Base-by-base conservation (phyloP, 139 green algal genomes). In the Chlamydomonas sp. region DNA sequence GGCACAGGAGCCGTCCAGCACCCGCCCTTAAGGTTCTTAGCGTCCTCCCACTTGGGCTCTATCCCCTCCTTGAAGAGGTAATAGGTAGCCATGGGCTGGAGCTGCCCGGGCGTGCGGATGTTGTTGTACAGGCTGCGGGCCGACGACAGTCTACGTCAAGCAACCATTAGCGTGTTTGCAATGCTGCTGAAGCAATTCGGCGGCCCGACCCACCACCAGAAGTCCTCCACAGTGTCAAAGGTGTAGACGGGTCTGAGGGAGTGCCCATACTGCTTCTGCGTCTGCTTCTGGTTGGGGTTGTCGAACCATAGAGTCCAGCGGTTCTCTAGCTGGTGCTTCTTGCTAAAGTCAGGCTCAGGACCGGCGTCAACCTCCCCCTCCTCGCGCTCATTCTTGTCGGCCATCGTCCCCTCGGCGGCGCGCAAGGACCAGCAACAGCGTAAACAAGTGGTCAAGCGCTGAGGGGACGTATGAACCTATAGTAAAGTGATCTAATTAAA, bases 11-110 rank as follows among this genome's bases (percentile, higher is more conserved):
- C 94, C 14, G 96, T 99, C 98, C 98, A 99, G 89, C 95, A 98
- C 61, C 98, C 98, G 77, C 97, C 97, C 74, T 96, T 90, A 66
- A 92, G 91, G 91, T 97, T 99, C 85, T 92, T 95, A 0, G 95
- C 93, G 91, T 99, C 98, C 95, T 99, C 98, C 98, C 98, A 99
- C 94, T 99, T 99, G 58, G 98, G 98, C 92, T 99, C 95, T 78
- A 99, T 97, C 72, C 97, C 96, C 63, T 98, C 94, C 85, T 98
- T 98, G 95, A 99, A 99, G 31, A 99, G 90, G 86, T 99, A 97
- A 85, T 99, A 97, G 85, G 99, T 98, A 10, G 96, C 95, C 8
- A 93, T 95, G 10, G 93, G 89, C 64, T 95, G 90, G 9, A 99
- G 94, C 87, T 97, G 94, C 89, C 93, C 96, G 1, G 98, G 98